Base-by-base conservation (phyloP, 2,329 filamentous ascomycete species). In the Hyphodiscus sp. region DNA sequence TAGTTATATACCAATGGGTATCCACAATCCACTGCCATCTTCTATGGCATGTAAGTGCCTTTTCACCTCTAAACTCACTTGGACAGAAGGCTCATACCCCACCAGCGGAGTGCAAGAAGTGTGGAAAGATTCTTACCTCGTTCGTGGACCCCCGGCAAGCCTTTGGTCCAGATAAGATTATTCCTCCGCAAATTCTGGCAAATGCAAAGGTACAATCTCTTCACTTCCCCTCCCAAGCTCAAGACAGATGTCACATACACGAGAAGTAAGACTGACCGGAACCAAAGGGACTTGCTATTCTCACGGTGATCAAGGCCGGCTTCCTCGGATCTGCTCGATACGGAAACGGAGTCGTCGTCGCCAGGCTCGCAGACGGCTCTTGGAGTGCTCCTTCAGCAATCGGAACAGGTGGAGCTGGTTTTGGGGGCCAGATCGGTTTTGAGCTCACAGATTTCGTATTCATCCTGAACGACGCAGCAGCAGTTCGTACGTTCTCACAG, bases 131-230 rank as follows among this genome's bases (percentile, higher is more conserved):
- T 67, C 81, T 99, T 63, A 82, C 88, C 45, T 95, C 91, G 13
- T 99, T 99, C 70, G 82, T 97, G 69, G 94, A 97, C 69, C 94
- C 94, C 19, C 82, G 85, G 68, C 92, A 97, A 75, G 76, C 92
- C 19, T 96, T 97, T 70, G 91, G 92, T 6, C 92, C 94, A 52
- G 94, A 97, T 72, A 97, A 97, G 73, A 85, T 99, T 69, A 99
- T 99, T 64, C 94, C 94, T 48, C 91, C 92, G 8, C 81, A 86
- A 50, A 81, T 99, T 63, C 84, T 99, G 64, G 87, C 87, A 60
- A 89, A 89, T 71, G 94, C 94, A 66, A 96, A 99, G 83, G 87
- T 90, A 73, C 56, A 64, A n/a, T 52, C 44, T 33, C 52, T 23
- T 9, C 7, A 29, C 30, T 30, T 18, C 30, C 19, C 18, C 16